These are phyloP conservation scores for Leccinum subatratum DNA, from an alignment of 1,284 basidiomycete genomes.

Conservation along the genomic window DNA sequence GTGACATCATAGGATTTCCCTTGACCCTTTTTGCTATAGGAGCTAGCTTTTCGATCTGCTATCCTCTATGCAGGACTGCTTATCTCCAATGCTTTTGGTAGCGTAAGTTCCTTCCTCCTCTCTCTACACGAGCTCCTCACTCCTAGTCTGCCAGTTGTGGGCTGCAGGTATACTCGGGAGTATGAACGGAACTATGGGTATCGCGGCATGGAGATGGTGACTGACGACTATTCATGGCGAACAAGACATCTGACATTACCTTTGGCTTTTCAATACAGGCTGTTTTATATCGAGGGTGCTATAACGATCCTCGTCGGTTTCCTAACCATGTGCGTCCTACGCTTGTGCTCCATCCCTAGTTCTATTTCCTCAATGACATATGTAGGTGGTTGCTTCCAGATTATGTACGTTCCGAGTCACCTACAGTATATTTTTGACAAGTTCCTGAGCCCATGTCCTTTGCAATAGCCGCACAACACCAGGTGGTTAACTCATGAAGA, in stretches of 20 bases:
- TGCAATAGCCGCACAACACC: constrained; percentile 56
- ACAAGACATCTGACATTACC: not conserved
- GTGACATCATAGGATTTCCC: constrained; percentile 26
- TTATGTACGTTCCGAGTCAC: constrained; percentile 29
- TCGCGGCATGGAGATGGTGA: constrained; percentile 67
- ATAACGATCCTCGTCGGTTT: constrained; percentile 55
- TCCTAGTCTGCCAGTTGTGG: not conserved
- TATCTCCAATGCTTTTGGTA: constrained; percentile 72
- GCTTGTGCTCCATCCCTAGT: constrained; percentile 20
- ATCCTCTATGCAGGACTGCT: constrained; percentile 65
- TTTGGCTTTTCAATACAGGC: constrained; percentile 46
- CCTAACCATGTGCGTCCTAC: constrained; percentile 45
- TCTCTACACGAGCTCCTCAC: constrained; percentile 39
- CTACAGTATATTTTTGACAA: constrained; percentile 30
- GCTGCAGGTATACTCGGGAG: constrained; percentile 3
- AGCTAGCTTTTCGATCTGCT: constrained; percentile 64
- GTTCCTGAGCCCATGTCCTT: constrained; percentile 22
- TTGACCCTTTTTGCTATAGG: constrained; percentile 47
- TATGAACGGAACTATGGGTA: constrained; percentile 58
- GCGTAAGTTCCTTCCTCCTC: constrained; percentile 37
- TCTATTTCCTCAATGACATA: not conserved
- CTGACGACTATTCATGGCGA: constrained; percentile 30
- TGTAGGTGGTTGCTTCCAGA: constrained; percentile 41
- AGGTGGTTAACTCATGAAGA: constrained; percentile 58
- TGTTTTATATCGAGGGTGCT: constrained; percentile 32